Conservation (phyloP, 2,329 filamentous ascomycete species). For the Geosmithia putterillii region DNA sequence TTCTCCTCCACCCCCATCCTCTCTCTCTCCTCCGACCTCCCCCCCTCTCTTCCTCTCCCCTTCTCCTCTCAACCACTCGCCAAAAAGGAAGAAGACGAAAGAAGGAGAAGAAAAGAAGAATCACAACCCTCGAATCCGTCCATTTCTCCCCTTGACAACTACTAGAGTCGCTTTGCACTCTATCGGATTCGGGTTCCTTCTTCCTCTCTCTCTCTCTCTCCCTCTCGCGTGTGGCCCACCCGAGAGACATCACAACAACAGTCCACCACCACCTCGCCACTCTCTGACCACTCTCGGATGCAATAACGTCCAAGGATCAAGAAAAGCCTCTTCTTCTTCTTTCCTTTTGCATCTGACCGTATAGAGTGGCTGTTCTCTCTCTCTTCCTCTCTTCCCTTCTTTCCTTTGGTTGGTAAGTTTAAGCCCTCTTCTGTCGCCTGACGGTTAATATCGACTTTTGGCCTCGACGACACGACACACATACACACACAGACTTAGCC, state of each 20-base stretch:
- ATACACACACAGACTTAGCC: no score
- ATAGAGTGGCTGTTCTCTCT: neutral
- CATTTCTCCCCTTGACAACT: constrained; percentile 19
- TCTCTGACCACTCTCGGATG: neutral
- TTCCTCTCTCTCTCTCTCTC: constrained; percentile 9
- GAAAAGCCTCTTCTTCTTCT: neutral
- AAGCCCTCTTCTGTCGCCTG: neutral
- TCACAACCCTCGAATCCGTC: constrained; percentile 17
- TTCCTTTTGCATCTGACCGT: neutral
- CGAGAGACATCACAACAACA: neutral
- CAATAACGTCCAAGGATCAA: neutral
- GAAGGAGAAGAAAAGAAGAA: neutral
- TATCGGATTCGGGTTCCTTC: constrained; percentile 18
- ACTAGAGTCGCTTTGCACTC: constrained; percentile 9
- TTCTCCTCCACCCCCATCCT: constrained; percentile 8
- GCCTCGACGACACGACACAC: no score
- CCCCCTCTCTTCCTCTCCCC: constrained; percentile 8
- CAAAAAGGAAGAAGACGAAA: neutral
- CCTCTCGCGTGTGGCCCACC: neutral
- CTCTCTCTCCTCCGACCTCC: constrained; percentile 7
- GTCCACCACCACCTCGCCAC: neutral
- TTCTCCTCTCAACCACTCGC: constrained; percentile 6
- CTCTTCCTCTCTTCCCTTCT: neutral
- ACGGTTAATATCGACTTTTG: no score
- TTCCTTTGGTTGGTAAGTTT: neutral